Evolutionary conservation across 2,329 filamentous ascomycete genomes (phyloP), one percentile per base, ranked within the genome.

Genomic region (Lachnum nothofagi): DNA sequence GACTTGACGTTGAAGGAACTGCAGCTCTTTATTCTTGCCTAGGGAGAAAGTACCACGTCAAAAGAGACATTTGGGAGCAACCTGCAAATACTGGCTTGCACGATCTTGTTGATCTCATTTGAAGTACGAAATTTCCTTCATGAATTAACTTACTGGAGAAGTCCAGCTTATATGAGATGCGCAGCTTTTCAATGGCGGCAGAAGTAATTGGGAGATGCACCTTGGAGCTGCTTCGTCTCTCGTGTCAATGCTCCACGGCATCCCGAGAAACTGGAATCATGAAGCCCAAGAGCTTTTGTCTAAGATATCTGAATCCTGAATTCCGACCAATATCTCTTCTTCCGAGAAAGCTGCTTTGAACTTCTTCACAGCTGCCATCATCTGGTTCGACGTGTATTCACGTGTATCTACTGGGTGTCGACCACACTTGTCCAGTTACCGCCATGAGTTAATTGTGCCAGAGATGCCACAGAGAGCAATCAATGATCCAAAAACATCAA

Each of bases 91-190:
- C 29, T 78, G 54, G 72, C 74, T 58, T 71, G 69, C 57, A 74
- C 78, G 54, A 57, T 76, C 22, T 74, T 77, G 57, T 67, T 78
- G 53, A 72, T 76, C 50, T 68, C 72, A 46, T 77, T 78, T 52
- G 74, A 78, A 57, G 43, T 51, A n/a, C n/a, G n/a, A n/a, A n/a
- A n/a, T n/a, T n/a, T n/a, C n/a, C n/a, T n/a, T n/a, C n/a, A 48
- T 49, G 29, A 22, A 22, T 34, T 33, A 14, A 25, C 34, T 44
- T 38, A 10, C 20, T 9, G 5, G 19, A 35, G 4, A 5, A 14
- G 9, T 35, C 33, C 16, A 5, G 3, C 12, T 35, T 35, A 1
- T 14, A 14, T 14, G 33, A 14, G 10, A 8, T 17, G 19, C 16
- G 16, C 19, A 35, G 33, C 33, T 35, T 17, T 35, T 20, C 7